Evolutionary conservation across 192 early-diverging fungal genomes (phyloP).

Genomic region (Entophlyctis luteolus): DNA sequence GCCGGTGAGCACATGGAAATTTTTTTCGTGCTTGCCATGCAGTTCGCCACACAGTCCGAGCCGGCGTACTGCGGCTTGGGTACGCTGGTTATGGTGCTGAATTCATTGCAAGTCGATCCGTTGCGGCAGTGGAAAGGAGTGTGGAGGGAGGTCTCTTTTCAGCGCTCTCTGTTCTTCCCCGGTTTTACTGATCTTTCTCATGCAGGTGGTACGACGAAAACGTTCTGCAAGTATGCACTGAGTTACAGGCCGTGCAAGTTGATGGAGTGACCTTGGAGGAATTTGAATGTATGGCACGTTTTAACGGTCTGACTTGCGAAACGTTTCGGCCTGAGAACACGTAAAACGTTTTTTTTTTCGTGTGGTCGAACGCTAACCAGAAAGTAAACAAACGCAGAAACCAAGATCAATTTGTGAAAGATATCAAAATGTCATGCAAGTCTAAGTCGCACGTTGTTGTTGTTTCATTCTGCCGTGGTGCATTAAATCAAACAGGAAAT

Average conservation of each 20-base stretch:
- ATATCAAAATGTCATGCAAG: conserved; percentile 28
- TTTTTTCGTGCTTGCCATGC: conserved; percentile 35
- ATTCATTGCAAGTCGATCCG: conserved; percentile 46
- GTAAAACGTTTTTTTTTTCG: neutral
- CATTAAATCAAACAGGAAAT: conserved; percentile 39
- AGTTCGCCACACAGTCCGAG: conserved; percentile 43
- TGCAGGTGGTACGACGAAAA: conserved; percentile 48
- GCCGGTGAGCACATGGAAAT: conserved; percentile 27
- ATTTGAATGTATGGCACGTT: conserved; percentile 35
- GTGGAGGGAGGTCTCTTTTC: too few species aligned
- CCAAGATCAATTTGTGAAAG: conserved; percentile 30
- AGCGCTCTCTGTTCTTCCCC: too few species aligned
- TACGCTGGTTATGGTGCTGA: conserved; percentile 43
- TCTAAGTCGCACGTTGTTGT: conserved; percentile 32
- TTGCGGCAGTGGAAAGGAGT: conserved; percentile 40
- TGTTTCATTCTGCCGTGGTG: conserved; percentile 39
- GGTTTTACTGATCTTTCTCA: too few species aligned
- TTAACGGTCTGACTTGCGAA: conserved; percentile 37
- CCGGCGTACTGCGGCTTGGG: conserved; percentile 44
- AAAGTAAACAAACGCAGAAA: conserved; percentile 8
- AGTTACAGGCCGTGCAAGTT: conserved; percentile 35
- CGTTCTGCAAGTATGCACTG: conserved; percentile 35
- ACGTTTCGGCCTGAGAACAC: conserved; percentile 16
- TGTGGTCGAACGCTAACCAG: neutral
- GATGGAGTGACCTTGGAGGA: conserved; percentile 38